Base-by-base conservation (phyloP, 2,329 filamentous ascomycete species). In the Cladophialophora exuberans region DNA sequence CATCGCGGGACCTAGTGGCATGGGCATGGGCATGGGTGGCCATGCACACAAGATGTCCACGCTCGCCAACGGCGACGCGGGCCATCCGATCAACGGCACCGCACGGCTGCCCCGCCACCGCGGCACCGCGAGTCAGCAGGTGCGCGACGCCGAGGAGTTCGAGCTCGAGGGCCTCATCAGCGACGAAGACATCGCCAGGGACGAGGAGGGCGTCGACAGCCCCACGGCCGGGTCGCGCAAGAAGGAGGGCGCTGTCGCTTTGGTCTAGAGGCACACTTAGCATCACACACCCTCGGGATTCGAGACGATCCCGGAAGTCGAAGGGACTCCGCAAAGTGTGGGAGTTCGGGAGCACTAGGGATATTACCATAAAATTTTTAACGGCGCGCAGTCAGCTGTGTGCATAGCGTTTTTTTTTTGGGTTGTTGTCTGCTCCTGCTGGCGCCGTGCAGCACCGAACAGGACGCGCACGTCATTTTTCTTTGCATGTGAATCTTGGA, bases 121-220 rank as follows among this genome's bases (percentile, higher is more conserved):
- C 5, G 52, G 15, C 42, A 63, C 61, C 1, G 63, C 64, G 33
- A 62, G 38, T 68, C 68, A 77, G 70, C 83, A 83, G 57, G 77
- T 93, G 31, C 80, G 83, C 25, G 92, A 96, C 67, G 92, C 89
- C 0, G 88, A 97, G 68, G 91, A 96, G 64, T 99, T 96, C 69
- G 94, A 97, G 73, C 79, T 99, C 1, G 90, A 94, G 56, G 93
- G 90, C 0, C 74, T 99, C 33, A 92, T 92, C 70, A 94, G 88
- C 54, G 92, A 96, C 39, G 91, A 49, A n/a, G n/a, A n/a, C n/a
- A n/a, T n/a, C n/a, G n/a, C n/a, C n/a, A n/a, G n/a, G 9, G 48
- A 28, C 6, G 48, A 51, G 38, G 39, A 42, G n/a, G 48, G 43
- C 15, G 48, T 20, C 4, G 59, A 57, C 4, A 56, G 57, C 38